Conservation (phyloP, 2,329 filamentous ascomycete genomes). For the Stemphylium vesicarium region DNA sequence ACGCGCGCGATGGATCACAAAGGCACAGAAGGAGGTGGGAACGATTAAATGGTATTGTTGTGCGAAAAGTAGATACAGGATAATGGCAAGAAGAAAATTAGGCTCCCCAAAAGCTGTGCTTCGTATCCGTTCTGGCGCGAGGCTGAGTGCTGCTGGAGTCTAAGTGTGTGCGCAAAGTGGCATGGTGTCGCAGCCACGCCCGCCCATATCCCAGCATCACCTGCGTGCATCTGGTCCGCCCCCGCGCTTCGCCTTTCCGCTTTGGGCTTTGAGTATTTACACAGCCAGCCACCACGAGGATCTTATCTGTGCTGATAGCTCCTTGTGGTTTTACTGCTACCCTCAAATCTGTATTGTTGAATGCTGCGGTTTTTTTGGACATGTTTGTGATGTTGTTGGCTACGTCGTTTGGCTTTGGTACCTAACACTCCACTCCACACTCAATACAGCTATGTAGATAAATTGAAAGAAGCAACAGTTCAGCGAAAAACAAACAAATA, state of each 20-base stretch:
- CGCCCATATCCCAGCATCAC: background rate
- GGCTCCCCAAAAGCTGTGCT: slow-evolving; percentile 13
- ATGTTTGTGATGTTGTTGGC: no score
- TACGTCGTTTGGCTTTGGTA: no score
- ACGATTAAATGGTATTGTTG: slow-evolving; percentile 7
- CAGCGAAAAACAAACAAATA: no score
- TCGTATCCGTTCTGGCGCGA: slow-evolving; percentile 22
- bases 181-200: slow-evolving; percentile 27
- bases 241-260: slow-evolving; percentile 6
- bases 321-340: no score
- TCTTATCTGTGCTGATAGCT: no score
- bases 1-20: slow-evolving; percentile 16
- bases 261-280: background rate
- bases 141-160: slow-evolving; percentile 36
- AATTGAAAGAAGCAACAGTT: no score
- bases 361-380: no score
- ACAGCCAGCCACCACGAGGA: no score
- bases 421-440: no score
- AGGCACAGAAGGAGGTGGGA: background rate
- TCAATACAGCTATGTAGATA: no score
- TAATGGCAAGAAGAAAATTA: slow-evolving; percentile 6
- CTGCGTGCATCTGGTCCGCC: background rate
- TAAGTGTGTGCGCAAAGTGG: slow-evolving; percentile 16
- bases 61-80: slow-evolving; percentile 9
- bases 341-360: no score